Evolutionary conservation across 495 filamentous ascomycete species (phyloP).

Genomic region (Penicillium tannophilum): DNA sequence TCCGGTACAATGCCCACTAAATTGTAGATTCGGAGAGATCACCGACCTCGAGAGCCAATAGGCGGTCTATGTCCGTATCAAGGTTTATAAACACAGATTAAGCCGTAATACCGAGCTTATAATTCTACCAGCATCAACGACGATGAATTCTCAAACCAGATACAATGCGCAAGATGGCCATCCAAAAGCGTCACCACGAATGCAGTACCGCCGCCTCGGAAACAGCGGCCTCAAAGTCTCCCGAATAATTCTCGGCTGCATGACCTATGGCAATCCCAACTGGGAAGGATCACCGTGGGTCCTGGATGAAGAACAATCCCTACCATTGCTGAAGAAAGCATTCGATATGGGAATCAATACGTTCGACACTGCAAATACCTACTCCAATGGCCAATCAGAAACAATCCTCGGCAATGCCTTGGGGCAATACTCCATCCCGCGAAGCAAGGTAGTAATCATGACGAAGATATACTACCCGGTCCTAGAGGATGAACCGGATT

Average conservation of each 20-base stretch:
- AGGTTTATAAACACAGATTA: neutral
- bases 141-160: neutral
- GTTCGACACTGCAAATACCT: slow-evolving; percentile 56
- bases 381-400: slow-evolving; percentile 71
- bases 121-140: neutral
- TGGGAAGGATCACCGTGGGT: slow-evolving; percentile 61
- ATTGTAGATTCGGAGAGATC: slow-evolving; percentile 13
- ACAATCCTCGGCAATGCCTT: slow-evolving; percentile 70
- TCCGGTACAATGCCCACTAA: too few relatives aligned
- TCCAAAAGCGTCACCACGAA: neutral
- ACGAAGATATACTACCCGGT: slow-evolving; percentile 67
- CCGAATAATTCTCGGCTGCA: slow-evolving; percentile 66
- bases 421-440: slow-evolving; percentile 69
- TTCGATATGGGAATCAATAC: slow-evolving; percentile 65
- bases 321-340: slow-evolving; percentile 66
- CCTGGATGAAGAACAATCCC: slow-evolving; percentile 60
- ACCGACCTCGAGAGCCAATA: slow-evolving; percentile 5
- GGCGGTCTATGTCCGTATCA: slow-evolving; percentile 1
- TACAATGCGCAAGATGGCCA: too few relatives aligned
- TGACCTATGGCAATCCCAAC: slow-evolving; percentile 60
- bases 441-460: slow-evolving; percentile 69
- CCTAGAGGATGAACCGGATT: slow-evolving; percentile 37
- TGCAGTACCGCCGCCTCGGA: slow-evolving; percentile 48
- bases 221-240: slow-evolving; percentile 69
- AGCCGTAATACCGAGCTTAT: too few relatives aligned